These are phyloP conservation scores for Tuber indicum DNA, from an alignment of 495 filamentous ascomycete genomes.

Conservation along the genomic window DNA sequence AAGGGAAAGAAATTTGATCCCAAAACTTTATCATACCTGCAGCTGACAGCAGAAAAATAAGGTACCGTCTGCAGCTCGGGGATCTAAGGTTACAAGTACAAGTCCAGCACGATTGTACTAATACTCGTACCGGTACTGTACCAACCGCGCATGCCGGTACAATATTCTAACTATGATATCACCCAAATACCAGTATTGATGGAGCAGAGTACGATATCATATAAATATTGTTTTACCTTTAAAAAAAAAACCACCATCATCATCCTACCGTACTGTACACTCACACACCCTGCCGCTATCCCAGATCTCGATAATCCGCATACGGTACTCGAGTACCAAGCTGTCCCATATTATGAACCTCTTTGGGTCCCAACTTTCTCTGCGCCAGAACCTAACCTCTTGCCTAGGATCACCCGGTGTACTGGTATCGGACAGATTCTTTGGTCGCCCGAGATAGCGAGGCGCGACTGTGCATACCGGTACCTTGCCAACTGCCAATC, in stretches of 20 bases:
- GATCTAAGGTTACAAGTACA: neutral
- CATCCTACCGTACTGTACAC: neutral
- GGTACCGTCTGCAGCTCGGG: neutral
- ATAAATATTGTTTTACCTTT: neutral
- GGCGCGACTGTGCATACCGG: neutral
- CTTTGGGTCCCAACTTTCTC: neutral
- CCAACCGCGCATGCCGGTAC: neutral
- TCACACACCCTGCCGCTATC: neutral
- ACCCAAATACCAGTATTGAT: neutral
- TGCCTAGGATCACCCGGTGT: neutral
- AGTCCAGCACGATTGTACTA: neutral
- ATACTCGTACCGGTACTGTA: neutral
- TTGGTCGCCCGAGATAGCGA: neutral
- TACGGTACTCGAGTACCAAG: no score
- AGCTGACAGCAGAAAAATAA: neutral
- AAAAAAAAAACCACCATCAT: neutral
- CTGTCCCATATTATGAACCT: neutral
- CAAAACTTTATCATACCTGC: neutral
- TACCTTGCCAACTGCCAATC: neutral
- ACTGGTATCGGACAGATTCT: neutral
- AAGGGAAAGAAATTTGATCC: conserved; percentile 24
- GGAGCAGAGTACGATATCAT: neutral
- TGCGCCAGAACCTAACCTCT: neutral
- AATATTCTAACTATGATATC: neutral
- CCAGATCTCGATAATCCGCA: neutral